A percentile compares a stretch with the other conserved stretches of the same genome.
phyloP scores from a whole-genome alignment of 306 rosid genomes.

The Citrullus colocynthis region DNA sequence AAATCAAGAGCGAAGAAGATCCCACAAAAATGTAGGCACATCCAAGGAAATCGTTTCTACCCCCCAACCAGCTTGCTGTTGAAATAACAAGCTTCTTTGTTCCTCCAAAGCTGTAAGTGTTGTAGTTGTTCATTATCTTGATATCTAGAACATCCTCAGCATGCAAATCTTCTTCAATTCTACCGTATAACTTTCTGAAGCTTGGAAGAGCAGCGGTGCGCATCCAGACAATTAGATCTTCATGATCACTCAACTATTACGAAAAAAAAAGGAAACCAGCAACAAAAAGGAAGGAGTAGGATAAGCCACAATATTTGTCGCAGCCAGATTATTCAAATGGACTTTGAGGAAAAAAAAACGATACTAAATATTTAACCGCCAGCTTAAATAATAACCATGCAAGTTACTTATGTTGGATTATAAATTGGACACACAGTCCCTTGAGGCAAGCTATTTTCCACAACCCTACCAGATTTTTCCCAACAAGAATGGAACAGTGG shows the following conservation, averaged over 20 bases:
- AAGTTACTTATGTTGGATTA: not conserved
- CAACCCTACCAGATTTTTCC: not conserved
- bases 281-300: constrained; percentile 15
- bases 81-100: constrained; percentile 76
- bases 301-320: not conserved
- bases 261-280: constrained; percentile 9
- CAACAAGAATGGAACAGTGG: no score
- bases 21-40: constrained; percentile 67
- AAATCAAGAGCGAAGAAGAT: constrained; percentile 39
- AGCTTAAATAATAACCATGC: not conserved
- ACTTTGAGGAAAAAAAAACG: not conserved
- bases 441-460: not conserved
- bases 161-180: constrained; percentile 84
- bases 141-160: constrained; percentile 63
- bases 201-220: constrained; percentile 95
- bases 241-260: constrained; percentile 78
- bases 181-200: constrained; percentile 86
- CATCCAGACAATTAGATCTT: constrained; percentile 98
- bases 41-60: constrained; percentile 91
- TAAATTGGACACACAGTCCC: not conserved
- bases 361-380: not conserved
- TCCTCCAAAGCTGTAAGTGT: constrained; percentile 90
- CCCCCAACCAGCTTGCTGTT: constrained; percentile 87
- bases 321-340: not conserved
- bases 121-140: constrained; percentile 62